Conservation (phyloP, 2,329 filamentous ascomycete species). For the Exophiala sideris region DNA sequence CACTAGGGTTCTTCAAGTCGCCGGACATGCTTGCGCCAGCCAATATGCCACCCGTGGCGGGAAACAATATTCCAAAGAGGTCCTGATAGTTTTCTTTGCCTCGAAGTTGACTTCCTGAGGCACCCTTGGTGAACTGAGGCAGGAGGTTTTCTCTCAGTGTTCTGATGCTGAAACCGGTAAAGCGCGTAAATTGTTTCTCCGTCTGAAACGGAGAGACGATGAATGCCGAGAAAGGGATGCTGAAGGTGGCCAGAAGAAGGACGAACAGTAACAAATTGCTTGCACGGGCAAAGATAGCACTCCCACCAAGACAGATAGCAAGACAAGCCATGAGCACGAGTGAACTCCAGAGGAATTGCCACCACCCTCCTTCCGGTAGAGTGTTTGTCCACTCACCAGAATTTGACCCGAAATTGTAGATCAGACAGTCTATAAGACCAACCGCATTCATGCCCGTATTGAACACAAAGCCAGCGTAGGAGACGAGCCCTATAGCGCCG, state of each 20-base stretch:
- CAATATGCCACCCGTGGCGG: slow-evolving; percentile 61
- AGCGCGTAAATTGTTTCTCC: slow-evolving; percentile 61
- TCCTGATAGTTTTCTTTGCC: slow-evolving; percentile 71
- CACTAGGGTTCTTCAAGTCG: slow-evolving; percentile 77
- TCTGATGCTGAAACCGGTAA: slow-evolving; percentile 69
- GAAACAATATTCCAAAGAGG: slow-evolving; percentile 82
- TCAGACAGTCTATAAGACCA: slow-evolving; percentile 77
- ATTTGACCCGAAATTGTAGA: slow-evolving; percentile 65
- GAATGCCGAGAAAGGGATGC: slow-evolving; percentile 76
- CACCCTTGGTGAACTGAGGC: slow-evolving; percentile 62
- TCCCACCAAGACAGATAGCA: slow-evolving; percentile 72
- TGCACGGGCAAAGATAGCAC: slow-evolving; percentile 73
- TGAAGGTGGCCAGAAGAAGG: slow-evolving; percentile 69
- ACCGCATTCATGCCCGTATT: slow-evolving; percentile 86
- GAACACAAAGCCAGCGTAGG: slow-evolving; percentile 85
- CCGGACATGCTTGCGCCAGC: slow-evolving; percentile 86
- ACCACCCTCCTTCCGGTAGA: slow-evolving; percentile 71
- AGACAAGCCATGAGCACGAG: slow-evolving; percentile 69
- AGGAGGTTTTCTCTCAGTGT: slow-evolving; percentile 73
- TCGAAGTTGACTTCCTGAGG: slow-evolving; percentile 58
- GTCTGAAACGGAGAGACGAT: slow-evolving; percentile 66
- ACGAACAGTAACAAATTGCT: slow-evolving; percentile 73
- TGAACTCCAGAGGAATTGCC: slow-evolving; percentile 72
- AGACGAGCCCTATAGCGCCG: slow-evolving; percentile 80
- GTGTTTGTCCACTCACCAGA: slow-evolving; percentile 57